These are phyloP conservation scores for Apophysomyces ossiformis DNA, from an alignment of 371 early-diverging fungal genomes.

Conservation along the genomic window DNA sequence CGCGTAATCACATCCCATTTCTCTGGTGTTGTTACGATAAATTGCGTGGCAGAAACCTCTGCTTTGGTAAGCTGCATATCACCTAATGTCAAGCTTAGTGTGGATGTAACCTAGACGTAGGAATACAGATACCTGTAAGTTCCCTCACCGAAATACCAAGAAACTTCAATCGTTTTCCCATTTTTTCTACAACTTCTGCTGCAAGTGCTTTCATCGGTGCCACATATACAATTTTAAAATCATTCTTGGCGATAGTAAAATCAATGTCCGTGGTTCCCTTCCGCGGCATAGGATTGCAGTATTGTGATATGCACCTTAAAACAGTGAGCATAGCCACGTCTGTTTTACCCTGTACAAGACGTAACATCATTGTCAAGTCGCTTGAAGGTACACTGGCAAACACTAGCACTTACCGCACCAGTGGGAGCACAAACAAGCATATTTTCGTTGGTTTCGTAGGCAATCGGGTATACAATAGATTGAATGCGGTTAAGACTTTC, in stretches of 20 bases:
- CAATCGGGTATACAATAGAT: conserved; percentile 92
- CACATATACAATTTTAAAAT: conserved; percentile 98
- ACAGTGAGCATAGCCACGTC: conserved; percentile 97
- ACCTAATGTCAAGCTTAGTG: conserved; percentile 40
- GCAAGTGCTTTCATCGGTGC: conserved; percentile 99
- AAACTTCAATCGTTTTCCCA: conserved; percentile 83
- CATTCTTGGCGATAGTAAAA: conserved; percentile 68
- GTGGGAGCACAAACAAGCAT: conserved; percentile 99
- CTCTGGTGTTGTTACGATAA: conserved; percentile 99
- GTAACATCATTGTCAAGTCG: too few relatives aligned
- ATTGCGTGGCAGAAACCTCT: conserved; percentile 90
- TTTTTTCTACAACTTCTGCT: conserved; percentile 95
- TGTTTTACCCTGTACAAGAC: conserved; percentile 87
- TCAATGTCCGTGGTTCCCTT: conserved; percentile 46
- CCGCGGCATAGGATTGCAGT: conserved; percentile 59
- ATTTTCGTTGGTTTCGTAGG: conserved; percentile 95
- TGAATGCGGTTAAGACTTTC: conserved; percentile 92
- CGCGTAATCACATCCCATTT: conserved; percentile 99
- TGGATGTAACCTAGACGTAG: too few relatives aligned
- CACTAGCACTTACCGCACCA: conserved; percentile 76
- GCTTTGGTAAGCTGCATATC: conserved; percentile 97
- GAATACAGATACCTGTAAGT: conserved; percentile 68
- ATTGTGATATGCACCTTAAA: conserved; percentile 74
- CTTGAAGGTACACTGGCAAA: too few relatives aligned
- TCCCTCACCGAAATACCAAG: conserved; percentile 89